Evolutionary conservation across 1,284 basidiomycete species (phyloP), one percentile per base, ranked within the genome.

Genomic region (Ceratobasidium papillatum): DNA sequence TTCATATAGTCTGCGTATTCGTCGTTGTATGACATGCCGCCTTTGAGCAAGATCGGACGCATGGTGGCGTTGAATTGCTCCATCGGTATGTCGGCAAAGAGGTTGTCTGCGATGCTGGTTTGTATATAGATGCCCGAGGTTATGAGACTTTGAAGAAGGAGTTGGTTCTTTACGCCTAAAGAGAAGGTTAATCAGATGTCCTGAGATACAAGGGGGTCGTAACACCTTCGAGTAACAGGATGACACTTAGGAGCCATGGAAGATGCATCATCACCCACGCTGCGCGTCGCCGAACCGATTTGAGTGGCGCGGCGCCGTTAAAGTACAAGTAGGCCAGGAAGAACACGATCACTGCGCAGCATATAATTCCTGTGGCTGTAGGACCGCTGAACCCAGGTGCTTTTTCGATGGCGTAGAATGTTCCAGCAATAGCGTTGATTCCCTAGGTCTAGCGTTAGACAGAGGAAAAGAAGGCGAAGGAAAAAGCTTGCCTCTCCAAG

Each of bases 201-300:
- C 5, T n/a, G 2, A 7, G 19, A 8, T 43, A 56, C 0, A 2
- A 22, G 12, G 2, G 27, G 9, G 3, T 38, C 19, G 36, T 36
- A 19, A 7, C 11, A 71, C 66, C 66, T 51, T 72, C 69, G 2
- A 72, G 51, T 7, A 72, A 17, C 3, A 72, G 41, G 17, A 72
- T 72, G 19, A 62, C 69, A n/a, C 56, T 72, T 30, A 72, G 36
- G 3, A 72, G 32, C 69, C 69, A 72, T 9, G 69, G 69, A 27
- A 72, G 45, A 17, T 72, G 69, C 41, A 72, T 56, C 69, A 72
- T 45, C 17, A 51, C 36, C 69, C 69, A 72, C 1, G 69, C 69
- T 8, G 58, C 45, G n/a, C 45, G 56, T 22, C 69, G 69, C 7
- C 56, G 41, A 9, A 72, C 58, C 0, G 30, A 5, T 14, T 34